These are phyloP conservation scores for Taiozyma sp. DNA, from an alignment of 1,139 yeast genomes.

Conservation along the genomic window DNA sequence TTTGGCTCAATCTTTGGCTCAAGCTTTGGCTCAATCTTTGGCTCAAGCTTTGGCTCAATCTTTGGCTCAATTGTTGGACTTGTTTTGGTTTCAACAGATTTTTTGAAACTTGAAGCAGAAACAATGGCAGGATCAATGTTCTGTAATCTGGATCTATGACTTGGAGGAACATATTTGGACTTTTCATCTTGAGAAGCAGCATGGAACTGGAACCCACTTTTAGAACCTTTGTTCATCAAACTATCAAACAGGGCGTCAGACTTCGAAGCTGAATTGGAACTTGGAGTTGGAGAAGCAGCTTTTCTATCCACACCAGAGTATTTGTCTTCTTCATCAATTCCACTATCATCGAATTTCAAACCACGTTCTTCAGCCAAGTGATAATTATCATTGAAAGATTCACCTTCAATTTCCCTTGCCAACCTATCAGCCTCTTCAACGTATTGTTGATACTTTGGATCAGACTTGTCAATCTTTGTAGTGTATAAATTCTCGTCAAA, in stretches of 20 bases:
- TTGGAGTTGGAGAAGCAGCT: background rate
- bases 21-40: background rate
- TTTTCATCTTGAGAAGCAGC: conserved; percentile 4
- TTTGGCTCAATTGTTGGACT: background rate
- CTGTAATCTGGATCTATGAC: conserved; percentile 58
- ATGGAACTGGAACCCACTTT: conserved; percentile 4
- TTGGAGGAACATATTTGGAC: conserved; percentile 52
- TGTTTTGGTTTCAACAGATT: background rate
- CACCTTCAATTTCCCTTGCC: conserved; percentile 79
- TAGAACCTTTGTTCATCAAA: conserved; percentile 33
- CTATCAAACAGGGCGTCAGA: conserved; percentile 68
- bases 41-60: background rate
- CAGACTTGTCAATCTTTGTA: conserved; percentile 69
- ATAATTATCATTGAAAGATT: conserved; percentile 56
- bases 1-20: background rate
- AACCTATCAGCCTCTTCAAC: conserved; percentile 68
- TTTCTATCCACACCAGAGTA: conserved; percentile 81
- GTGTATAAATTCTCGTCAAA: conserved; percentile 91
- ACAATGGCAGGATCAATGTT: conserved; percentile 79
- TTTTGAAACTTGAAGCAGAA: conserved; percentile 29
- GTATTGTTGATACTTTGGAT: conserved; percentile 68
- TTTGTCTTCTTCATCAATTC: conserved; percentile 92
- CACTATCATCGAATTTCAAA: conserved; percentile 68
- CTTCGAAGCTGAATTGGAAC: conserved; percentile 30
- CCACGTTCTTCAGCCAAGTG: conserved; percentile 92